These are phyloP conservation scores for Colletotrichum zoysiae DNA, from an alignment of 2,329 filamentous ascomycete genomes.

Conservation along the genomic window DNA sequence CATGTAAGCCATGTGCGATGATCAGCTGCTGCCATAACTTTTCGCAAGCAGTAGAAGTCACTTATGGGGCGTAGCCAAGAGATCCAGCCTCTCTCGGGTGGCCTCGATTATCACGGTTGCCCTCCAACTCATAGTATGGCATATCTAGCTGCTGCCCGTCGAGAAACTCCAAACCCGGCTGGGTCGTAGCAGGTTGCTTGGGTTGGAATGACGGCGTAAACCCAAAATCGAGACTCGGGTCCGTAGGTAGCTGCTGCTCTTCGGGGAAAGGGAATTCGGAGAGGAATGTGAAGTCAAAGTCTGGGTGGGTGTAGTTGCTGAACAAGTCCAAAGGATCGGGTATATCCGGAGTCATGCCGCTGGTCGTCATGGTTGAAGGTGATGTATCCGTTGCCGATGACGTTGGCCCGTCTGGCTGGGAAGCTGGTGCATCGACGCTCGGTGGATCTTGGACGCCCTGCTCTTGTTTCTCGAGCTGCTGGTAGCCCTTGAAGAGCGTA, in stretches of 20 bases:
- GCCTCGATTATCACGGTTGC: background rate
- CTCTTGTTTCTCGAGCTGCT: slow-evolving; percentile 35
- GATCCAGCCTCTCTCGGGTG: background rate
- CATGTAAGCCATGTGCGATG: background rate
- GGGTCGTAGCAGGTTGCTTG: background rate
- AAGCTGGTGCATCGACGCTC: background rate
- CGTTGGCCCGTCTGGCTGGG: background rate
- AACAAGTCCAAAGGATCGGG: slow-evolving; percentile 36
- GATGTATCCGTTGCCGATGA: slow-evolving; percentile 17
- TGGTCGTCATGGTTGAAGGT: slow-evolving; percentile 34
- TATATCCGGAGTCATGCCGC: slow-evolving; percentile 28
- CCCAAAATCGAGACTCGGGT: background rate
- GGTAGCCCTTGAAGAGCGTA: slow-evolving; percentile 44
- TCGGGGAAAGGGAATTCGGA: background rate
- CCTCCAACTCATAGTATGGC: background rate
- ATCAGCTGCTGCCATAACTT: background rate
- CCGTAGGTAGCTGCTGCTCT: background rate
- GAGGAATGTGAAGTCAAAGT: slow-evolving; percentile 32
- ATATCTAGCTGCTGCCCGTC: background rate
- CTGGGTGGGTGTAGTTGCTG: slow-evolving; percentile 13
- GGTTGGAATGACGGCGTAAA: background rate
- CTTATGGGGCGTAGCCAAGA: slow-evolving; percentile 18
- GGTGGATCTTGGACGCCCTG: background rate
- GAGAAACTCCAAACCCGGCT: slow-evolving; percentile 18
- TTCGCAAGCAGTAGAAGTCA: no score